Evolutionary conservation across 1,284 basidiomycete species (phyloP), one percentile per base, ranked within the genome.

Genomic region (Pterulicium gracile): DNA sequence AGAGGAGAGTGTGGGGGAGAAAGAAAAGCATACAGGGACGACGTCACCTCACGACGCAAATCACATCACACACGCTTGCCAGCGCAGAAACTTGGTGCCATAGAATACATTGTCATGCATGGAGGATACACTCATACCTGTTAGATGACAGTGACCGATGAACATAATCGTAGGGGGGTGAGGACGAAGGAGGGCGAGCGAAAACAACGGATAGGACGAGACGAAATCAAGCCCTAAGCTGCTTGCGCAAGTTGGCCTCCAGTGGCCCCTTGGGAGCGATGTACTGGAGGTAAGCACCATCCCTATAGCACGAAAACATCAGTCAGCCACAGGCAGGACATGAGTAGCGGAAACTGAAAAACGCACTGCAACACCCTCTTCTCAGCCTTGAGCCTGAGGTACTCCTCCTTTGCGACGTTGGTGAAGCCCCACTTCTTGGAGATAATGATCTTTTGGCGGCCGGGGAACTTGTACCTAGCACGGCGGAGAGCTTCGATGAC

Each of bases 361-460:
- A 85, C 85, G 52, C 56, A 90, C 87, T 88, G 86, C 63, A 90
- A 65, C 58, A 92, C 88, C 64, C 76, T 76, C 75, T 91, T 91
- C 47, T 92, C 83, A 62, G 81, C 80, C 77, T 94, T 94, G 56
- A 94, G 75, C 69, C 81, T 81, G 60, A 79, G 61, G 71, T 96
- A 98, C 52, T 95, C 89, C 62, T 83, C 83, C 65, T 92, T 85
- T 67, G 84, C 81, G 55, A 98, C 92, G 62, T 88, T 88, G 51
- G 95, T 98, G 77, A 98, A 98, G 56, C 94, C 95, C 89, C 90
- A 93, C 77, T 93, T 94, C 80, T 91, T 90, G 54, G 87, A 91
- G 58, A 98, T 77, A 58, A 98, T 97, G 70, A 97, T 96, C 84
- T 97, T 98, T 75, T 97, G 94, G 64, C 94, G 84, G 57, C 94